Evolutionary conservation across 257 asterid species (phyloP), one percentile per base, ranked within the genome.

Genomic region (Forsythia suspensa): DNA sequence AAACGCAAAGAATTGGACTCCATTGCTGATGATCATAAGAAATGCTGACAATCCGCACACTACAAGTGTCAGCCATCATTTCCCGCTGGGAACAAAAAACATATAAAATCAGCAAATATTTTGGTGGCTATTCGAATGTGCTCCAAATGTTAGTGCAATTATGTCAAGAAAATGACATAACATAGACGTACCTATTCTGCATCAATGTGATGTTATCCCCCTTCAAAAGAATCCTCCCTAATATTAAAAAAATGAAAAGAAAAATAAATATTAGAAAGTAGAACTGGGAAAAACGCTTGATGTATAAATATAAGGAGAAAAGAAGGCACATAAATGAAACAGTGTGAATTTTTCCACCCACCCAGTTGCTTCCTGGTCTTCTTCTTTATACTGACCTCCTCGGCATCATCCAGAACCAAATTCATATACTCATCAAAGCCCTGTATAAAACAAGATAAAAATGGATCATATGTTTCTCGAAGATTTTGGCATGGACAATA

Each of bases 381-480:
- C 85, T 90, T 88, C 86, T 90, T 89, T 21, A 90, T 70, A 73
- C 69, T 82, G 79, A 90, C 92, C 74, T 90, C 94, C 80, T 88
- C 92, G 38, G 94, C 92, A 42, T 88, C 92, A 44, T 90, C 92
- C 81, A 84, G 51, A n/a, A 85, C 89, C 84, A 88, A 73, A 76
- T 90, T 90, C 92, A 87, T 88, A 70, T 88, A 87, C 80, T 88
- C 92, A 38, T 88, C 90, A 76, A 90, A 90, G 1, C 92, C 91
- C 88, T 84, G 75, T 15, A 72, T 38, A 6, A 4, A 38, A 77
- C 41, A 74, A 42, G 79, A 16, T 46, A 59, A 21, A n/a, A 34
- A 44, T 20, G 24, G 36, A 18, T 20, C 36, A 59, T 59, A 20
- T 59, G 51, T 36, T 43, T 20, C 24, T 7, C 9, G 11, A 18